Base-by-base conservation (phyloP, 2,329 filamentous ascomycete genomes). In the Colletotrichum caudatum region DNA sequence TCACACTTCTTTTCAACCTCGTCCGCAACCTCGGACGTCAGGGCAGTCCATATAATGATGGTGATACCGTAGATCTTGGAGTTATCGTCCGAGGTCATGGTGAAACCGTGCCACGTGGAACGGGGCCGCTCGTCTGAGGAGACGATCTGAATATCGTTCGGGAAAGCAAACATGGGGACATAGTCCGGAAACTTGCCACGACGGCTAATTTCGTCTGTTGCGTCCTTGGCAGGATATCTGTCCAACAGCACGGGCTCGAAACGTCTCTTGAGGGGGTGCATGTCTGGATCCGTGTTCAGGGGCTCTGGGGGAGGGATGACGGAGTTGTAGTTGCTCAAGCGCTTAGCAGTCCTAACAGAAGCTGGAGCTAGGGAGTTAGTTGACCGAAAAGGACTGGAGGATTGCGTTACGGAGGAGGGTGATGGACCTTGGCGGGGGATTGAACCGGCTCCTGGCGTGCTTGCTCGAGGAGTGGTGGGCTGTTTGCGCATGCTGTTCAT, bases 91-190 rank as follows among this genome's bases (percentile, higher is more conserved):
- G 92, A 93, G 2, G 96, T 99, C 96, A 99, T 98, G 73, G 94
- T 95, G 79, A 99, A 99, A 60, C 96, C 96, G 82, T 99, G 96
- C 96, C 96, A 99, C 33, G 95, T 98, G n/a, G 96, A 95, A 73
- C 94, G 89, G 1, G 96, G 96, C 73, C 95, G 89, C 79, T 97
- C 94, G 78, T 99, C 96, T 1, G 95, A 95, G 1, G 96, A 98
- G 12, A 98, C 94, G 64, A 99, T 96, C 74, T 94, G 94, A 76
- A 99, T 96, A 80, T 99, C 96, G 81, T 98, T 98, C 57, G 96
- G 96, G 77, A 98, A 99, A 65, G 96, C 95, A 81, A 99, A 99
- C 96, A 99, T 98, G 68, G 96, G 96, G 23, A 99, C 94, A 78
- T 98, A 99, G 79, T 99, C 96, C 0, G 96, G 96, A 78, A 99